A percentile compares a stretch with the other conserved stretches of the same genome.
Evolutionary conservation across 306 rosid species (phyloP).

Genomic region (Prosopis cineraria): DNA sequence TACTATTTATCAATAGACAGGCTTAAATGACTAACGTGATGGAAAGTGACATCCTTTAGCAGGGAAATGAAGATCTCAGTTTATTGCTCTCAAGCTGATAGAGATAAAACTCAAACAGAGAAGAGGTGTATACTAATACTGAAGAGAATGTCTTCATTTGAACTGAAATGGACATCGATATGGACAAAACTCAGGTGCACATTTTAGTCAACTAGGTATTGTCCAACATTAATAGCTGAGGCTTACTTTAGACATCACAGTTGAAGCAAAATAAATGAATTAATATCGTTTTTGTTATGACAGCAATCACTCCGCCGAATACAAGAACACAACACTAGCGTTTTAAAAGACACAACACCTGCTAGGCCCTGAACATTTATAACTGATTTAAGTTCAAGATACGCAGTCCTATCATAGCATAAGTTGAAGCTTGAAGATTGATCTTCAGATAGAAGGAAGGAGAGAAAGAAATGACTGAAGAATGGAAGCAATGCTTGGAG

Average conservation of each 20-base stretch:
- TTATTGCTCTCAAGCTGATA: constrained; percentile 25
- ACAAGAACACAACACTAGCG: constrained; percentile 13
- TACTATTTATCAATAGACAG: neutral
- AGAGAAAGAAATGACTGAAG: constrained; percentile 23
- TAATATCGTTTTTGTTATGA: neutral
- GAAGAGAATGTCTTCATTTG: constrained; percentile 37
- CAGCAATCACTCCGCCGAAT: constrained; percentile 10
- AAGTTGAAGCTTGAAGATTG: neutral
- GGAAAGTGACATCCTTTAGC: neutral
- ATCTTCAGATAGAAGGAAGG: constrained; percentile 1
- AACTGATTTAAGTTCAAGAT: constrained; percentile 5
- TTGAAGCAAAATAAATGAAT: constrained; percentile 19
- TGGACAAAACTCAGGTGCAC: neutral
- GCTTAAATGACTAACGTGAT: neutral
- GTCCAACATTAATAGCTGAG: neutral
- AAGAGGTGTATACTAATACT: constrained; percentile 6
- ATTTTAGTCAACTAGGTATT: neutral
- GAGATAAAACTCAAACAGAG: constrained; percentile 9
- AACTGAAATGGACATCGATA: constrained; percentile 26
- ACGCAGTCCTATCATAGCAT: constrained; percentile 24
- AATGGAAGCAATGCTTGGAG: constrained; percentile 31
- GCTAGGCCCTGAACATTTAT: constrained; percentile 30
- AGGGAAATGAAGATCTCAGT: constrained; percentile 8
- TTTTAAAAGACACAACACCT: constrained; percentile 31
- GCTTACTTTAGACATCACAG: constrained; percentile 15